These are phyloP conservation scores for Paraleonurus japonicus DNA, from an alignment of 257 asterid genomes.

Conservation along the genomic window DNA sequence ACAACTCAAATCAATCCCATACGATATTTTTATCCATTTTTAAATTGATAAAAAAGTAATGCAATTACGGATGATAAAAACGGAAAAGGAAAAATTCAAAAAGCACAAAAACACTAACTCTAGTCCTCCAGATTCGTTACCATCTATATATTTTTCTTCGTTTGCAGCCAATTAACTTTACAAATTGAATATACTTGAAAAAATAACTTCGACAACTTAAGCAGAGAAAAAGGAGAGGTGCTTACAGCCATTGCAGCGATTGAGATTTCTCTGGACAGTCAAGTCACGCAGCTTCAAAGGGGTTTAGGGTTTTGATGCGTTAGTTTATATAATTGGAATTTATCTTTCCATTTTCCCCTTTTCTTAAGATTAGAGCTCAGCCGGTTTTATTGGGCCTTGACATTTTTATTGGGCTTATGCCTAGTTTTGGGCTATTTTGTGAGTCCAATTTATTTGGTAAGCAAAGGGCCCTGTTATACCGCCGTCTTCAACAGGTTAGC, in stretches of 20 bases:
- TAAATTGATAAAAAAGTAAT: background rate
- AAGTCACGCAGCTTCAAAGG: background rate
- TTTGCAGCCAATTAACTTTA: background rate
- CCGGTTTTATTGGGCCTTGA: background rate
- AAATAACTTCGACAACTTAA: background rate
- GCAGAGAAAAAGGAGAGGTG: background rate
- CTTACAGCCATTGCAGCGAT: slow-evolving; percentile 36
- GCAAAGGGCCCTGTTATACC: too few species aligned
- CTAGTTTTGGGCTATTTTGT: too few species aligned
- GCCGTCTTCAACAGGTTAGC: too few species aligned
- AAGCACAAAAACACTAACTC: background rate
- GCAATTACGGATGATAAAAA: background rate
- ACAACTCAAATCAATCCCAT: background rate
- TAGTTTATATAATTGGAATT: background rate
- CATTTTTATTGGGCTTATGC: too few species aligned
- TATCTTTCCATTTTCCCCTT: background rate
- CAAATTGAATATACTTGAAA: background rate
- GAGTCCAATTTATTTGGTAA: too few species aligned
- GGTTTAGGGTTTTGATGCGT: slow-evolving; percentile 25
- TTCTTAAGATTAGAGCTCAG: background rate
- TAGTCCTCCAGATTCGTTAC: background rate
- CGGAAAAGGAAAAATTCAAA: background rate
- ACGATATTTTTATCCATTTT: background rate
- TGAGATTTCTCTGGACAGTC: slow-evolving; percentile 5
- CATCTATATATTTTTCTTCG: background rate